Conservation (phyloP, 345 rosid species). For the Aurinia saxatilis region DNA sequence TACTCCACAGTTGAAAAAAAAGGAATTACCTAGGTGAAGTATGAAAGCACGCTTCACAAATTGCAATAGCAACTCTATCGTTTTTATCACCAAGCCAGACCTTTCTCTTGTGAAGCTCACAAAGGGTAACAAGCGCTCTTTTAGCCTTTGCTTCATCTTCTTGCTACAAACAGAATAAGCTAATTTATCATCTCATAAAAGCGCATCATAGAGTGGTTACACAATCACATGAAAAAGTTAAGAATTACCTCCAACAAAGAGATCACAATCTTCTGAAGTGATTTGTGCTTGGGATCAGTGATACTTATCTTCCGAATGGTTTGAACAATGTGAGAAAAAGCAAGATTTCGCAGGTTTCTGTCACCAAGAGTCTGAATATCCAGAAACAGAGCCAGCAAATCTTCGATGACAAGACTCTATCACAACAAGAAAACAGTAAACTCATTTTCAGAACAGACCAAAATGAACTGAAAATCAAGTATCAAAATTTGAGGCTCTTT, state of each 20-base stretch:
- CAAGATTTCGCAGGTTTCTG: constrained; percentile 58
- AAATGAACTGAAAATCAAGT: background rate
- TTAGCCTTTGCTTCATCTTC: constrained; percentile 77
- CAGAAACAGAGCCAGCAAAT: constrained; percentile 64
- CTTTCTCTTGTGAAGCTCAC: constrained; percentile 74
- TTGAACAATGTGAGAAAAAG: constrained; percentile 75
- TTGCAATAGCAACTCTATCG: constrained; percentile 85
- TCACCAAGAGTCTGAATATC: constrained; percentile 83
- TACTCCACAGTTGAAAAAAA: constrained; percentile 1
- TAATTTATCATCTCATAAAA: background rate
- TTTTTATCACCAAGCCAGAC: constrained; percentile 85
- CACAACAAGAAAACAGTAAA: constrained; percentile 9
- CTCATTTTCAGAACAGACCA: background rate
- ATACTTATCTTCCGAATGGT: constrained; percentile 73
- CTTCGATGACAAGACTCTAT: constrained; percentile 66
- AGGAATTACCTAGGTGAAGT: constrained; percentile 56
- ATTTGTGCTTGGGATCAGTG: constrained; percentile 63
- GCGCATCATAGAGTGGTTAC: background rate
- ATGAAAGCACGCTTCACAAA: constrained; percentile 89
- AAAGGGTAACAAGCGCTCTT: constrained; percentile 62
- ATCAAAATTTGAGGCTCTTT: background rate
- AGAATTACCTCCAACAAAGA: constrained; percentile 55
- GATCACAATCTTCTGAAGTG: constrained; percentile 74
- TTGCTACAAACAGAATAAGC: constrained; percentile 36
- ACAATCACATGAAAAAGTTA: background rate